Percentiles rank a stretch among this genome's conserved stretches.
Evolutionary conservation across 257 asterid species (phyloP).

Genomic region (Ligustrum vulgare): DNA sequence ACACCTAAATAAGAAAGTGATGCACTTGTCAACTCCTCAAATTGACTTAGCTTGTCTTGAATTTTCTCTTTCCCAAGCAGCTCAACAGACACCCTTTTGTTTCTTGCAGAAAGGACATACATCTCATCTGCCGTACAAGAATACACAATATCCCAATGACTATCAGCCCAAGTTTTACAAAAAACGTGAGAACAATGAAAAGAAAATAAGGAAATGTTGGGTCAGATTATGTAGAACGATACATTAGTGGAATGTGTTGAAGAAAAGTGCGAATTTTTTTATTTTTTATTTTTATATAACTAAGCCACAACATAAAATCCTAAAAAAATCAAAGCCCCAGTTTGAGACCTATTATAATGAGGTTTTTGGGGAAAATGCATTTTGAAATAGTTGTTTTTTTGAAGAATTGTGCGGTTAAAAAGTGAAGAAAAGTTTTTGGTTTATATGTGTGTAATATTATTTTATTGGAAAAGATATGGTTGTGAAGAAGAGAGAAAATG

Average conservation of each 20-base stretch:
- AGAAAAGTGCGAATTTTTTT: neutral
- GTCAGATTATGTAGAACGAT: neutral
- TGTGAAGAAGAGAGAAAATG: too few species aligned
- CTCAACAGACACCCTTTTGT: slow-evolving; percentile 77
- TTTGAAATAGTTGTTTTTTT: too few species aligned
- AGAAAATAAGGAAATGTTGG: neutral
- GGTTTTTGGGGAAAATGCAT: too few species aligned
- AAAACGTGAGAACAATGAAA: neutral
- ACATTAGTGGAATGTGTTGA: neutral
- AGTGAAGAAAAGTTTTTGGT: too few species aligned
- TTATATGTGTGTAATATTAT: too few species aligned
- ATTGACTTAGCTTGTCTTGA: slow-evolving; percentile 74
- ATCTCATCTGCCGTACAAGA: slow-evolving; percentile 67
- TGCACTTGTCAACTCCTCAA: slow-evolving; percentile 80
- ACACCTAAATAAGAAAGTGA: slow-evolving; percentile 79
- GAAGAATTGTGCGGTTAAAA: too few species aligned
- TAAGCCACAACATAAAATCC: neutral
- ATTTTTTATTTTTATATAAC: neutral
- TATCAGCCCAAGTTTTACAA: slow-evolving; percentile 12
- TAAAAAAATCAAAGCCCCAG: too few species aligned
- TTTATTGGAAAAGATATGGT: too few species aligned
- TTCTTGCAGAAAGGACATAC: slow-evolving; percentile 93
- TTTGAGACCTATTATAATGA: too few species aligned
- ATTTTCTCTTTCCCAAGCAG: slow-evolving; percentile 81
- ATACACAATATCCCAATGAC: slow-evolving; percentile 12